Percentiles rank a stretch among this genome's conserved stretches.
Evolutionary conservation across 768 basidiomycete species (phyloP).

Genomic region (Pilatotrama ljubarskyi): DNA sequence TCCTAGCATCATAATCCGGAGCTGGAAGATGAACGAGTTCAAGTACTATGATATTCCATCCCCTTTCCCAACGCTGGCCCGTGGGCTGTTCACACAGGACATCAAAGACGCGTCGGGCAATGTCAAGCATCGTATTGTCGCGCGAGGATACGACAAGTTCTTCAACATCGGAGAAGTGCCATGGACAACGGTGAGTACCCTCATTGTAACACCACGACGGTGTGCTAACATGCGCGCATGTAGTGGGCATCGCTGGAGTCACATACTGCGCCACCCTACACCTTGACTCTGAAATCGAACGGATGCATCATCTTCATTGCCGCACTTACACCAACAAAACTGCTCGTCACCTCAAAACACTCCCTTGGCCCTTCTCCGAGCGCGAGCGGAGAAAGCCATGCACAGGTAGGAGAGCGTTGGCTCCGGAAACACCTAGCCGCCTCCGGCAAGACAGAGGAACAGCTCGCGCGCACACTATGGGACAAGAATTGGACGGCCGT

Average conservation of each 20-base stretch:
- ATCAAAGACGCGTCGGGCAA: constrained; percentile 35
- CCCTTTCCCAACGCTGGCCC: constrained; percentile 92
- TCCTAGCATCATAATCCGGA: constrained; percentile 56
- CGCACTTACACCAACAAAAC: constrained; percentile 69
- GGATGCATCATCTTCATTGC: constrained; percentile 97
- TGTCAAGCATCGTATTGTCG: constrained; percentile 62
- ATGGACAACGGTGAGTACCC: constrained; percentile 81
- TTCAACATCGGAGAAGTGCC: constrained; percentile 97
- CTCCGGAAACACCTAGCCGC: constrained; percentile 62
- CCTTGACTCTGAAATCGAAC: constrained; percentile 89
- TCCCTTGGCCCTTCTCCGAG: constrained; percentile 59
- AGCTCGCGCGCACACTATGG: constrained; percentile 77
- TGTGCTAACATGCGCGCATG: background rate
- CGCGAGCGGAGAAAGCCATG: constrained; percentile 54
- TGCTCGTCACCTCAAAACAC: constrained; percentile 92
- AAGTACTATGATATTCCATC: constrained; percentile 89
- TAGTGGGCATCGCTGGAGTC: constrained; percentile 77
- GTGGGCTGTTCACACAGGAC: constrained; percentile 82
- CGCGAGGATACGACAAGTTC: constrained; percentile 97
- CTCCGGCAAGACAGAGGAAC: constrained; percentile 65
- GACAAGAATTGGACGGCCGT: constrained; percentile 85
- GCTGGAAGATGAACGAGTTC: constrained; percentile 99
- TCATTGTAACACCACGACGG: background rate
- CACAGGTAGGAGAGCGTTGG: constrained; percentile 84
- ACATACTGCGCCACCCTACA: constrained; percentile 77